phyloP scores from a whole-genome alignment of 495 filamentous ascomycete genomes.

The Hypomontagnella submonticulosa region DNA sequence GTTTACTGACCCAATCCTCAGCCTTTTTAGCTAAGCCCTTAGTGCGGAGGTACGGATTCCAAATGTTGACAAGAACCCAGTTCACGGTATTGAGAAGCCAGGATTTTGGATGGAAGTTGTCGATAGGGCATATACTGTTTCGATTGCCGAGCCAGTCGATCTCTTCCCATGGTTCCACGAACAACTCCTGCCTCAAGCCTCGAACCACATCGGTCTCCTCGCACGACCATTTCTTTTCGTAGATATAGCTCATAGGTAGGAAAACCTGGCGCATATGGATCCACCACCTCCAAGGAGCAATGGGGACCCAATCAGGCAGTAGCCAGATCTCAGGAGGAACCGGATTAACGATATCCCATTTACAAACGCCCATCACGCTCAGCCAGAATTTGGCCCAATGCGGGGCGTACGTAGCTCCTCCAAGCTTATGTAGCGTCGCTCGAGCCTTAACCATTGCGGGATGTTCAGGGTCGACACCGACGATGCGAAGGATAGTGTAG shows the following conservation, averaged over 20 bases:
- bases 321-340: conserved; percentile 95
- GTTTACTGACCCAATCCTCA: conserved; percentile 74
- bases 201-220: conserved; percentile 76
- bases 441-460: conserved; percentile 88
- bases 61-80: conserved; percentile 78
- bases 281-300: conserved; percentile 98
- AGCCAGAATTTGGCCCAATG: conserved; percentile 98
- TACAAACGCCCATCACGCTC: conserved; percentile 79
- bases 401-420: conserved; percentile 83
- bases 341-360: conserved; percentile 95
- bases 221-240: conserved; percentile 78
- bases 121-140: conserved; percentile 80
- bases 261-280: conserved; percentile 96
- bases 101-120: conserved; percentile 95
- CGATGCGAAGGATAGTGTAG: conserved; percentile 82
- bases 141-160: conserved; percentile 82
- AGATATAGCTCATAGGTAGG: conserved; percentile 90
- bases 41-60: conserved; percentile 76
- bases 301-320: conserved; percentile 92
- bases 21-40: conserved; percentile 68
- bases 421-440: conserved; percentile 82
- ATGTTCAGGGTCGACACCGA: conserved; percentile 91
- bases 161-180: conserved; percentile 78
- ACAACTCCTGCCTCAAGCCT: conserved; percentile 83
- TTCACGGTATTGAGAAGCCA: conserved; percentile 82